phyloP scores from a whole-genome alignment of 192 early-diverging fungal genomes.

The Coemansia sp. region DNA sequence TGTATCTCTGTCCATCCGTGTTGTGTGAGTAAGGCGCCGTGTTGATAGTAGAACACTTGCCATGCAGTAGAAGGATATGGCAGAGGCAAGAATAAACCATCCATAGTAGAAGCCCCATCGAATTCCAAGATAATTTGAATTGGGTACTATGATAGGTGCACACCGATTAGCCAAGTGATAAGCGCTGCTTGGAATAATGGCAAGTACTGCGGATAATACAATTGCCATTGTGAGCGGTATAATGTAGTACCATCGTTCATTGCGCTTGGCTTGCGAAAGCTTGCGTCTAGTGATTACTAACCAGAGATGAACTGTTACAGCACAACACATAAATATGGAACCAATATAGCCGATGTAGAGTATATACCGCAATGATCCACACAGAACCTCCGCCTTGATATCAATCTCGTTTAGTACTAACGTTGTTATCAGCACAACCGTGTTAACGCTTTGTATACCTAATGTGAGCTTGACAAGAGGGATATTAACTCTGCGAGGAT shows the following conservation, averaged over 20 bases:
- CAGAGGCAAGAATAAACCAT: slow-evolving; percentile 49
- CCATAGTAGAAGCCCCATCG: slow-evolving; percentile 49
- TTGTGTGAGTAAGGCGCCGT: slow-evolving; percentile 35
- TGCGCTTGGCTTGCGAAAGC: slow-evolving; percentile 29
- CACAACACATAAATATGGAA: slow-evolving; percentile 52
- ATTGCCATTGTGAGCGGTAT: slow-evolving; percentile 35
- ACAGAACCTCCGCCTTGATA: slow-evolving; percentile 21
- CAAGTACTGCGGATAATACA: slow-evolving; percentile 26
- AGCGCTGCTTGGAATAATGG: slow-evolving; percentile 35
- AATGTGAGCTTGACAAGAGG: slow-evolving; percentile 49
- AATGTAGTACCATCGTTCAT: slow-evolving; percentile 54
- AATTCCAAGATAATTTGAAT: slow-evolving; percentile 23
- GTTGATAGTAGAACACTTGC: slow-evolving; percentile 37
- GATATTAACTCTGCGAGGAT: slow-evolving; percentile 36
- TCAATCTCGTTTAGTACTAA: slow-evolving; percentile 26
- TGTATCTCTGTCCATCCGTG: slow-evolving; percentile 3
- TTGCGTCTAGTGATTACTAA: slow-evolving; percentile 48
- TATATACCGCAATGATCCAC: slow-evolving; percentile 42
- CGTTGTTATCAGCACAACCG: slow-evolving; percentile 36
- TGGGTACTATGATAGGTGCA: slow-evolving; percentile 16
- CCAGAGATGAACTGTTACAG: slow-evolving; percentile 47
- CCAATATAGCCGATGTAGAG: slow-evolving; percentile 44
- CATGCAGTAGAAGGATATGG: slow-evolving; percentile 45
- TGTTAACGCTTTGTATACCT: slow-evolving; percentile 42
- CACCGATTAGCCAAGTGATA: slow-evolving; percentile 30